These are phyloP conservation scores for Immersiella caudata DNA, from an alignment of 495 filamentous ascomycete species.

Conservation along the genomic window DNA sequence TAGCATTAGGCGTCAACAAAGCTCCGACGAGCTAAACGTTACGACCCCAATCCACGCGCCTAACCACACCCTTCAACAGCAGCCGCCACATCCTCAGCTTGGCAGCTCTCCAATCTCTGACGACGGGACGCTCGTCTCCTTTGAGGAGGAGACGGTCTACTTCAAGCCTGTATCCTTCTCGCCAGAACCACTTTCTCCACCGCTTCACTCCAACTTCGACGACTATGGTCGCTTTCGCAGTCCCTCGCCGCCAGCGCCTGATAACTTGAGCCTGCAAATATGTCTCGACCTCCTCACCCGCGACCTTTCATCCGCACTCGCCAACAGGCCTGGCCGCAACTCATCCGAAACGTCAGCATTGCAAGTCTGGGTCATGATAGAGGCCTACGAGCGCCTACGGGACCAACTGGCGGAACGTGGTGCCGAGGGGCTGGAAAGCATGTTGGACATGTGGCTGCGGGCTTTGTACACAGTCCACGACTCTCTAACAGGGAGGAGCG, in stretches of 20 bases:
- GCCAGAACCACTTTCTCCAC: slow-evolving; percentile 31
- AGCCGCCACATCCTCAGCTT: neutral
- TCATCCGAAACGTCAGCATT: slow-evolving; percentile 52
- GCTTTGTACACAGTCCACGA: slow-evolving; percentile 48
- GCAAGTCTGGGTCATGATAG: slow-evolving; percentile 59
- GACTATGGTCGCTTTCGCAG: slow-evolving; percentile 12
- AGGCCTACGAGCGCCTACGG: slow-evolving; percentile 50
- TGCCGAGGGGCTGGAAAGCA: slow-evolving; percentile 32
- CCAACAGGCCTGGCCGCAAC: slow-evolving; percentile 25
- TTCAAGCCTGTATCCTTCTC: slow-evolving; percentile 45
- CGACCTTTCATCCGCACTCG: slow-evolving; percentile 44
- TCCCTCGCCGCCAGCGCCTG: slow-evolving; percentile 24
- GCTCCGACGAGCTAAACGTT: slow-evolving; percentile 16
- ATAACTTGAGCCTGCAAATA: slow-evolving; percentile 44
- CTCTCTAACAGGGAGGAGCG: slow-evolving; percentile 18
- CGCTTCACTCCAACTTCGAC: neutral
- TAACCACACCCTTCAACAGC: neutral
- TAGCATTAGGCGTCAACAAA: slow-evolving; percentile 21
- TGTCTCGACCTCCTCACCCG: slow-evolving; percentile 47
- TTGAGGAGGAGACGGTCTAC: slow-evolving; percentile 45
- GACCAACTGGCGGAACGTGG: slow-evolving; percentile 37
- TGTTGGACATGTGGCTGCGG: slow-evolving; percentile 50
- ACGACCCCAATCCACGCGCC: slow-evolving; percentile 23
- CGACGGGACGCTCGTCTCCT: slow-evolving; percentile 48
- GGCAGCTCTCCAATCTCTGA: slow-evolving; percentile 42